These are phyloP conservation scores for Ampelomyces quisqualis DNA, from an alignment of 2,329 filamentous ascomycete genomes.

Conservation along the genomic window DNA sequence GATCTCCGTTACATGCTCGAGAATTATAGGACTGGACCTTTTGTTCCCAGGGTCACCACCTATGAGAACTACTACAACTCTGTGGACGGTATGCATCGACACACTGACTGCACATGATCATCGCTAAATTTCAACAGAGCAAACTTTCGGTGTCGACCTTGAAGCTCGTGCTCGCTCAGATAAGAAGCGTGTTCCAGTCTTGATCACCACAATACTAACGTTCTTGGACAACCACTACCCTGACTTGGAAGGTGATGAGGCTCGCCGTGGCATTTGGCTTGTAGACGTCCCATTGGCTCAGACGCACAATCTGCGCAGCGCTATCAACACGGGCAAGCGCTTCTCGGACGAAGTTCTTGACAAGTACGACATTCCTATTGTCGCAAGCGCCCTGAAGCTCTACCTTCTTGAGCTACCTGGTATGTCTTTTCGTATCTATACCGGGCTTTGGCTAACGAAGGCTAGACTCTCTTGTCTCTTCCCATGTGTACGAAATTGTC, in stretches of 20 bases:
- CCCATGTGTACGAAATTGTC: conserved; percentile 97
- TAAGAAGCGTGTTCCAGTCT: conserved; percentile 88
- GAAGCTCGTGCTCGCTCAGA: conserved; percentile 91
- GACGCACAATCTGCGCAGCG: conserved; percentile 78
- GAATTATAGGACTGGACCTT: conserved; percentile 93
- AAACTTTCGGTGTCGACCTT: conserved; percentile 97
- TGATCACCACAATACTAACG: conserved; percentile 89
- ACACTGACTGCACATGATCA: not conserved
- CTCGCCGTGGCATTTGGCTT: conserved; percentile 88
- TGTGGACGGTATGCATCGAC: conserved; percentile 64
- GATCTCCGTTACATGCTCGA: conserved; percentile 93
- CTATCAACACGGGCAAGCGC: conserved; percentile 83
- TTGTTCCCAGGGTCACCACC: conserved; percentile 82
- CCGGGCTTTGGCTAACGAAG: conserved; percentile 20
- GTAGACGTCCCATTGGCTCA: conserved; percentile 83
- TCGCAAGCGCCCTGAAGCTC: conserved; percentile 88
- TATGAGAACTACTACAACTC: conserved; percentile 99
- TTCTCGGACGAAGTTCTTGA: conserved; percentile 75
- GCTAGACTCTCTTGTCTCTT: conserved; percentile 93
- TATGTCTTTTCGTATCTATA: conserved; percentile 48
- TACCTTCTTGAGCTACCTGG: conserved; percentile 93
- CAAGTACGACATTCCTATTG: conserved; percentile 89
- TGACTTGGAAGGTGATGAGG: conserved; percentile 94
- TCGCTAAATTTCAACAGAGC: conserved; percentile 57
- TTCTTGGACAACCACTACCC: conserved; percentile 97